Evolutionary conservation across 2,329 filamentous ascomycete species (phyloP).

Genomic region (Fusarium sp.): DNA sequence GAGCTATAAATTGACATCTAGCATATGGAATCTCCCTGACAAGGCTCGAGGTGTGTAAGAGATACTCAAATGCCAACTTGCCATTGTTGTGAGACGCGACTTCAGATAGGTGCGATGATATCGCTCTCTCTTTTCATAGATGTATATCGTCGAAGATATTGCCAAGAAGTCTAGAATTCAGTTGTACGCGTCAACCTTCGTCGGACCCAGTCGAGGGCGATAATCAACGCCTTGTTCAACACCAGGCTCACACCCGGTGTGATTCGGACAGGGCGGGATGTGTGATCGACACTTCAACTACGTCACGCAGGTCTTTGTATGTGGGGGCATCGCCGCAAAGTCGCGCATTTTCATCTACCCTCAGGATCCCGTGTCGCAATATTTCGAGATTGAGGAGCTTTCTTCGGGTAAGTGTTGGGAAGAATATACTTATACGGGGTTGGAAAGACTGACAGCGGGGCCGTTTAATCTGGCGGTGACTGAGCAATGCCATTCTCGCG

Average conservation of each 20-base stretch:
- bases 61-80: too few species aligned
- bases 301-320: background rate
- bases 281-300: background rate
- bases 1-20: too few species aligned
- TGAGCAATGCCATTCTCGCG: background rate
- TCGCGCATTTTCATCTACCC: background rate
- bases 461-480: background rate
- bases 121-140: too few species aligned
- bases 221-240: background rate
- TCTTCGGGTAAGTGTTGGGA: background rate
- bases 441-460: background rate
- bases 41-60: too few species aligned
- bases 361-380: too few species aligned
- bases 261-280: background rate
- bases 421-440: background rate
- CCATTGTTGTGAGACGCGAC: too few species aligned
- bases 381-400: background rate
- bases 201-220: rapidly evolving
- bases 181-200: background rate
- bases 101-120: too few species aligned
- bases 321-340: background rate
- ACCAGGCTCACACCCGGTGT: background rate
- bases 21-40: too few species aligned
- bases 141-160: too few species aligned
- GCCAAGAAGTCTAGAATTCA: background rate